Conservation (phyloP, 306 rosid species). For the Cucurbita maxima region DNA sequence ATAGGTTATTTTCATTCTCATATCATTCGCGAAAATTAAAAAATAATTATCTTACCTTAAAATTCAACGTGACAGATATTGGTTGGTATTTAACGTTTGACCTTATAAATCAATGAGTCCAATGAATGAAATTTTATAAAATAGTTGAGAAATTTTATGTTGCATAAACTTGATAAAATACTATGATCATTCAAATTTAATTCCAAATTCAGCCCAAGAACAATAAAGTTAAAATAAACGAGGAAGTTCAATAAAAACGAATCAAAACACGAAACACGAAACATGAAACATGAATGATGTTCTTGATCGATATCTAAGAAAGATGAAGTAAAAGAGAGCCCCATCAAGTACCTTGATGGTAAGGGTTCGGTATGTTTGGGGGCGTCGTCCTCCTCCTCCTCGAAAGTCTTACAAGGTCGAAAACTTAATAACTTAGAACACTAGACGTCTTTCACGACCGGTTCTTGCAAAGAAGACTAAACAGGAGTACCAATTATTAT, state of each 20-base stretch:
- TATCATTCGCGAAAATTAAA: too few species aligned
- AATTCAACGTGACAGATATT: neutral
- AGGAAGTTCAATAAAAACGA: neutral
- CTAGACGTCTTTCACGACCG: neutral
- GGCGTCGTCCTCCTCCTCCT: neutral
- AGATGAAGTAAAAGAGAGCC: neutral
- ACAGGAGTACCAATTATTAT: slow-evolving; percentile 8
- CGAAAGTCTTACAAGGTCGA: too few species aligned
- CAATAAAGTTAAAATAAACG: neutral
- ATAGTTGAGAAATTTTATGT: neutral
- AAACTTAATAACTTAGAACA: too few species aligned
- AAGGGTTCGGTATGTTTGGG: too few species aligned
- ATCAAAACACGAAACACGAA: neutral
- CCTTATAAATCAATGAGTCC: too few species aligned
- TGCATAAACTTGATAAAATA: neutral
- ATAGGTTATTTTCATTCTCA: neutral
- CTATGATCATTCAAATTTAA: neutral
- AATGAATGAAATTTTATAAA: too few species aligned
- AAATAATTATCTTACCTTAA: too few species aligned
- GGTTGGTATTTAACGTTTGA: neutral
- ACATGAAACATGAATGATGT: neutral
- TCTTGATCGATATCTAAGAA: neutral
- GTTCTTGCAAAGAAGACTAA: neutral
- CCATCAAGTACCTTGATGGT: neutral
- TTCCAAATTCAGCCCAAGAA: neutral